Conservation (phyloP, 805 yeast genomes). For the Myxozyma udenii region DNA sequence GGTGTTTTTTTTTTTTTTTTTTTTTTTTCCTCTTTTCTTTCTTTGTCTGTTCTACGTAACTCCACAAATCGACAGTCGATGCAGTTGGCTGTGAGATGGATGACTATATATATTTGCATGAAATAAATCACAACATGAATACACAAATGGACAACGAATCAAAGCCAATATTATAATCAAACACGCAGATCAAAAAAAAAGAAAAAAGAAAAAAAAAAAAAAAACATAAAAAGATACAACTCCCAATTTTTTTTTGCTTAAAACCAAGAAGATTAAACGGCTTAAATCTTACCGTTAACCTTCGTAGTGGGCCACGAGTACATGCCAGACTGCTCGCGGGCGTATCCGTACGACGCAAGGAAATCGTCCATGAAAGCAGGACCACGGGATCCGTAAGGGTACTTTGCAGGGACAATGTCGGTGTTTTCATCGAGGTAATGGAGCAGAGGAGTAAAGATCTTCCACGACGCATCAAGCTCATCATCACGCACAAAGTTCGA, state of each 20-base stretch:
- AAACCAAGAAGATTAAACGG: too few species aligned
- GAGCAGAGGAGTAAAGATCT: conserved; percentile 85
- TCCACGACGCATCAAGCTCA: conserved; percentile 92
- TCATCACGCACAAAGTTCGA: conserved; percentile 97
- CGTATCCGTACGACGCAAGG: conserved; percentile 68
- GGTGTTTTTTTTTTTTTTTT: neutral
- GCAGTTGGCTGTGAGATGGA: neutral
- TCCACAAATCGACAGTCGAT: neutral
- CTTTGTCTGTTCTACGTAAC: neutral
- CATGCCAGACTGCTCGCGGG: conserved; percentile 56
- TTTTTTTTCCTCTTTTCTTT: neutral
- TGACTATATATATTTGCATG: too few species aligned
- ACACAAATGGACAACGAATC: too few species aligned
- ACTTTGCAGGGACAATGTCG: conserved; percentile 63
- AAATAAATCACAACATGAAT: too few species aligned
- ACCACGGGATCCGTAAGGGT: conserved; percentile 90
- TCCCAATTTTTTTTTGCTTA: too few species aligned
- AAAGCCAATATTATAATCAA: too few species aligned
- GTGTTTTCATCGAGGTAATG: conserved; percentile 69
- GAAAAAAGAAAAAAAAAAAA: too few species aligned
- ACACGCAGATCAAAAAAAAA: too few species aligned
- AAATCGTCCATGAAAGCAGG: conserved; percentile 64
- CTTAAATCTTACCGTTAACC: conserved; percentile 26
- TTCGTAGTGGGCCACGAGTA: conserved; percentile 77
- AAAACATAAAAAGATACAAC: too few species aligned